Conservation (phyloP, 164 flowering plant genomes). For the Hamamelis virginiana region DNA sequence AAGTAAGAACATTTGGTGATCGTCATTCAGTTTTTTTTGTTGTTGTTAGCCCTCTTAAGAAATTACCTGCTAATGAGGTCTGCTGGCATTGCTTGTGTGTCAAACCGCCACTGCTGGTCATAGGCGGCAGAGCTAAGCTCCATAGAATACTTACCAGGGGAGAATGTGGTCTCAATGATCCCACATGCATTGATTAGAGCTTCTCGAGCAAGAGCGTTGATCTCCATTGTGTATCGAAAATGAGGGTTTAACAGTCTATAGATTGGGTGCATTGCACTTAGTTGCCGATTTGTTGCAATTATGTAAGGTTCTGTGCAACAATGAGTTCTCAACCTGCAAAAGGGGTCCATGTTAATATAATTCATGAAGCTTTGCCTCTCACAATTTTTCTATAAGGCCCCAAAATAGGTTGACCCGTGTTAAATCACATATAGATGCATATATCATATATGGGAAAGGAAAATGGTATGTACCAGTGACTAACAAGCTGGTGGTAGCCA, state of each 20-base stretch:
- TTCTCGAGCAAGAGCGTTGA: slow-evolving; percentile 67
- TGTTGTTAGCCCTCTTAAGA: no score
- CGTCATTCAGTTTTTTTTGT: not conserved
- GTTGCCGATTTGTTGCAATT: slow-evolving; percentile 66
- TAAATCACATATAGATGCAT: no score
- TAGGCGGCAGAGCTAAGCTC: slow-evolving; percentile 66
- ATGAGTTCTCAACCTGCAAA: slow-evolving; percentile 71
- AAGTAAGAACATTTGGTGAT: no score
- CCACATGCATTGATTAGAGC: slow-evolving; percentile 60
- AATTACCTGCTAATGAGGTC: slow-evolving; percentile 64
- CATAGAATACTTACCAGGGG: slow-evolving; percentile 49
- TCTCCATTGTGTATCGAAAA: slow-evolving; percentile 79
- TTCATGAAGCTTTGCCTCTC: no score
- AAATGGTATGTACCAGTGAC: slow-evolving; percentile 70
- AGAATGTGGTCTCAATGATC: slow-evolving; percentile 54
- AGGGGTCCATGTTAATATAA: no score
- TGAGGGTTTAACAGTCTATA: slow-evolving; percentile 64
- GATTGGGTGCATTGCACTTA: slow-evolving; percentile 78
- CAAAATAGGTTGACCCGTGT: no score
- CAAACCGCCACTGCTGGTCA: slow-evolving; percentile 59
- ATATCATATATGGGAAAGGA: no score
- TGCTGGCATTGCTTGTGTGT: slow-evolving; percentile 57
- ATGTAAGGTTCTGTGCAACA: slow-evolving; percentile 63
- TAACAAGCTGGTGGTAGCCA: slow-evolving; percentile 64
- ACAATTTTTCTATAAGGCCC: no score